Base-by-base conservation (phyloP, 2,329 filamentous ascomycete species). In the Exophiala viscosa region DNA sequence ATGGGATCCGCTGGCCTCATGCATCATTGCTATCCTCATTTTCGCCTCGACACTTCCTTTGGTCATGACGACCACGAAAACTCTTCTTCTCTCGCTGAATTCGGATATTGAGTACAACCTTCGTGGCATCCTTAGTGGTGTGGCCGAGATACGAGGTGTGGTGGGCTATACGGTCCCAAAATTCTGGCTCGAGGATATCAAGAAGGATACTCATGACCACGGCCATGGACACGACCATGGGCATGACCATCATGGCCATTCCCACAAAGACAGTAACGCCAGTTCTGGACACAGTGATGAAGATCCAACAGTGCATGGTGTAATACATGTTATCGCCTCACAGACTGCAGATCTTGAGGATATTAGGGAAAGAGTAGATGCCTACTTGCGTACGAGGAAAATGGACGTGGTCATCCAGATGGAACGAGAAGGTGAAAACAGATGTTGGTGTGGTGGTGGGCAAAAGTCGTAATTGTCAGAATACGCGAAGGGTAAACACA, bases 1-100 rank as follows among this genome's bases (percentile, higher is more conserved):
- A 18, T 99, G 92, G 83, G 93, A 99, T 67, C 93, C 93, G 2
- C 73, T 97, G 15, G 93, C 93, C 0, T 96, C 92, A 0, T 95
- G 91, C 68, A 79, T 96, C 54, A 99, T 99, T 61, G 92, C 93
- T 0, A 79, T 93, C 20, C 78, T 99, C 42, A 99, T 99, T 60
- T 91, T 96, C 68, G 80, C 87, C n/a, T 95, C 91, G 7, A 89
- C 93, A 0, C 82, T 92, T 28, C 93, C 93, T 0, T 80, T 99
- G 0, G 90, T 99, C 17, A 84, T 83, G 57, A 90, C 87, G 13
- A 90, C 88, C 1, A 93, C 90, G 1, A 87, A 86, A 63, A 86
- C 88, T 15, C 75, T 99, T 3, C 77, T 99, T 17, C 79, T 99
- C 2, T 89, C 90, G 14, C 80, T 97, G 2, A 89, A 93, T 0